Evolutionary conservation across 257 asterid species (phyloP), one percentile per base, ranked within the genome.

Genomic region (Fraxinus pennsylvanica): DNA sequence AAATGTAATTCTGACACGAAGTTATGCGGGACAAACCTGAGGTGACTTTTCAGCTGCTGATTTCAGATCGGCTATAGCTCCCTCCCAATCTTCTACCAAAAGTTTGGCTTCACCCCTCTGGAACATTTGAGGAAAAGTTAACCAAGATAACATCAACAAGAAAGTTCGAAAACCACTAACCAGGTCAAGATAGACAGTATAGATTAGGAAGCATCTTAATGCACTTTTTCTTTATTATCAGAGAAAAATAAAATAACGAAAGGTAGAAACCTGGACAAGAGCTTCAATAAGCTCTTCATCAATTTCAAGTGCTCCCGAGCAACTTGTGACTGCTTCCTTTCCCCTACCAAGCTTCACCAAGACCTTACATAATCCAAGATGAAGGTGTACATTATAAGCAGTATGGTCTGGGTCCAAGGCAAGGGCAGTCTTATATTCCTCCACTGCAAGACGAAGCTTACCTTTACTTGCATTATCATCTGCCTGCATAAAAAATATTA

Each of bases 21-120:
- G 12, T 63, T 10, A 9, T 63, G 69, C 6, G 1, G 69, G 41
- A 79, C 87, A 80, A 78, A 92, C 97, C 97, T 94, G 97, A 38
- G 98, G 97, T 70, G 94, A 90, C 88, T 88, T 94, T 81, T 94
- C 98, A 38, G 96, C 93, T 22, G 97, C 97, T 72, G 88, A 83
- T 89, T 91, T 94, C 77, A 94, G 63, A 81, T 94, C 98, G 41
- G 95, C 96, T 43, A 89, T 95, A 80, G 98, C 97, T 82, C 96
- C 97, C 77, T 94, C 98, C 97, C 97, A 92, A 76, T 94, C 97
- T 87, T 94, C 98, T 70, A 84, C 75, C 79, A 92, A 85, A 84
- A 92, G 94, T 86, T 92, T 94, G 39, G 97, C 96, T 90, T 94
- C 97, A 71, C 96, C 97, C 77, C 98, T 94, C 96, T 92, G 86